phyloP scores from a whole-genome alignment of 2,329 filamentous ascomycete species.

The Botrytis pseudocinerea region DNA sequence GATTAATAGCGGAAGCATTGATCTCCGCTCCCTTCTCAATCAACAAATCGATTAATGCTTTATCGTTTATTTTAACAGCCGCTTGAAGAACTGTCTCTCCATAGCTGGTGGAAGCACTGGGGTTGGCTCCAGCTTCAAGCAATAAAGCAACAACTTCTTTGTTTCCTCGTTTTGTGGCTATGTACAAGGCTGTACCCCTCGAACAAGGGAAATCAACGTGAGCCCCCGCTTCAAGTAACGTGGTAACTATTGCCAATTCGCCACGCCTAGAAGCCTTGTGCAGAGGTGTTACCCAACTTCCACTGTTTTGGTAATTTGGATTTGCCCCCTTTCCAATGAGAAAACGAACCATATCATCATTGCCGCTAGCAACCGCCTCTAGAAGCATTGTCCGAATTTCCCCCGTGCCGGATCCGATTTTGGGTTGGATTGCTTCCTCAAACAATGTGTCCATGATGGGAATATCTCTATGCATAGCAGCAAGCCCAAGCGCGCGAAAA shows the following conservation, averaged over 20 bases:
- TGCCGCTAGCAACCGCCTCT: rapidly evolving
- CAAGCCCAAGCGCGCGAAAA: background rate
- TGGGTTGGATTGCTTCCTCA: background rate
- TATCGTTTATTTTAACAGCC: no score
- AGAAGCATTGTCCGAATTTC: no score
- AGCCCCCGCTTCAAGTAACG: background rate
- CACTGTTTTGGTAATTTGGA: background rate
- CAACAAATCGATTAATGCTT: no score
- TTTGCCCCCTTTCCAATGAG: background rate
- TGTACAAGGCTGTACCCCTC: background rate
- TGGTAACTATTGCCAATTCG: background rate
- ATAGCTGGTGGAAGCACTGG: slow-evolving; percentile 18
- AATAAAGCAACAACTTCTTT: slow-evolving; percentile 35
- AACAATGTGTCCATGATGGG: background rate
- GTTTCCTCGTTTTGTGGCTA: slow-evolving; percentile 22
- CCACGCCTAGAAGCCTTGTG: rapidly evolving
- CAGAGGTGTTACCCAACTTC: background rate
- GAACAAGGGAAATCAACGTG: background rate
- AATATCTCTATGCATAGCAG: background rate
- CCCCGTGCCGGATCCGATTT: background rate
- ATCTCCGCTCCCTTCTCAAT: no score
- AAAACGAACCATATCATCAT: background rate
- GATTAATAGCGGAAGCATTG: no score
- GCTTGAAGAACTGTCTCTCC: background rate
- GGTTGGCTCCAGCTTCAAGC: slow-evolving; percentile 32